Evolutionary conservation across 306 rosid genomes (phyloP).

Genomic region (peach (Prunus persica)): DNA sequence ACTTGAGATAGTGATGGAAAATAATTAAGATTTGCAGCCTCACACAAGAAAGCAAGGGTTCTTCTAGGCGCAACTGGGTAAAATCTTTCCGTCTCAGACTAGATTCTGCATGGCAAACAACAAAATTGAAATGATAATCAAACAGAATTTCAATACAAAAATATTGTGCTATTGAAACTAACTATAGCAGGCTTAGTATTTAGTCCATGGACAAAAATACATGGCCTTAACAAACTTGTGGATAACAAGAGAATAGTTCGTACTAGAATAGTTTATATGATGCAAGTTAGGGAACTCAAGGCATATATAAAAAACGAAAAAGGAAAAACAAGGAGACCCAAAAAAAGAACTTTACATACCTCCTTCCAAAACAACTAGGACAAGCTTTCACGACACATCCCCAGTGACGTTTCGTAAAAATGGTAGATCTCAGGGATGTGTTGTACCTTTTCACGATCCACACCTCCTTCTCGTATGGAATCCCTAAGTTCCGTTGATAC

Average conservation of each 20-base stretch:
- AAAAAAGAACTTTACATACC: not conserved
- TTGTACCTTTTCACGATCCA: not conserved
- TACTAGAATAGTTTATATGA: too few species aligned
- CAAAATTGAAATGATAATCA: too few species aligned
- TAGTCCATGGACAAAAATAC: not conserved
- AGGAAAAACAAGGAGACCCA: too few species aligned
- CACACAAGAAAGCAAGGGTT: too few species aligned
- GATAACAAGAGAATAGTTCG: not conserved
- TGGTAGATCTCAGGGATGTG: not conserved
- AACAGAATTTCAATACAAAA: not conserved
- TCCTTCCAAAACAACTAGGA: not conserved
- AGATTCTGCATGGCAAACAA: too few species aligned
- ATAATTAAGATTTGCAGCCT: too few species aligned
- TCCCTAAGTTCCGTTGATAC: not conserved
- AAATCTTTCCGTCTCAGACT: too few species aligned
- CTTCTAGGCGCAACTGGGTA: too few species aligned
- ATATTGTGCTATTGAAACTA: too few species aligned
- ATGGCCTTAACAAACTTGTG: not conserved
- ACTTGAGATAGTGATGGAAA: too few species aligned
- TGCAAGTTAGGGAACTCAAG: too few species aligned
- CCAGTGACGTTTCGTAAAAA: not conserved
- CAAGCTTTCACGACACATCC: not conserved
- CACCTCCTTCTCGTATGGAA: not conserved
- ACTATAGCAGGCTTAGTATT: not conserved
- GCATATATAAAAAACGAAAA: too few species aligned